A percentile compares a stretch with the other conserved stretches of the same genome.
These are phyloP conservation scores for Scutellaria barbata DNA, from an alignment of 257 asterid genomes.

Conservation along the genomic window DNA sequence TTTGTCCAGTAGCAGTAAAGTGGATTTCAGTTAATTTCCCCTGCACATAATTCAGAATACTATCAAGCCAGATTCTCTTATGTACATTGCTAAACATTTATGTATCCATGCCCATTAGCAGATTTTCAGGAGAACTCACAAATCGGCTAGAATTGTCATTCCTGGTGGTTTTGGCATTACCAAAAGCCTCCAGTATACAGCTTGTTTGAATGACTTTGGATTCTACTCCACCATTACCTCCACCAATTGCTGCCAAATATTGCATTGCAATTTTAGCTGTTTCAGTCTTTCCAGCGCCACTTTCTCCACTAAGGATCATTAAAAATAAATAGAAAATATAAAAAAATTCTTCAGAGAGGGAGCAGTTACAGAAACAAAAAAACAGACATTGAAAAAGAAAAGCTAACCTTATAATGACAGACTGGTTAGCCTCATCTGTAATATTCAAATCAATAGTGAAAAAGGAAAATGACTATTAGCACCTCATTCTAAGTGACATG, in stretches of 20 bases:
- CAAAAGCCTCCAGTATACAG: constrained; percentile 89
- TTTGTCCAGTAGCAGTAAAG: constrained; percentile 73
- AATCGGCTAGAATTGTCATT: constrained; percentile 91
- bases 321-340: too few species aligned
- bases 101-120: constrained; percentile 18
- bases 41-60: constrained; percentile 49
- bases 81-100: constrained; percentile 31
- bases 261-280: constrained; percentile 92
- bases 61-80: constrained; percentile 27
- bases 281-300: constrained; percentile 99
- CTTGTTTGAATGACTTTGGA: constrained; percentile 77
- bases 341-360: too few species aligned
- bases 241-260: constrained; percentile 82
- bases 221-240: constrained; percentile 71
- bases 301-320: constrained; percentile 75
- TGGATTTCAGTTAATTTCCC: constrained; percentile 85
- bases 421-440: constrained; percentile 82
- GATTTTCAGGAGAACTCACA: constrained; percentile 58
- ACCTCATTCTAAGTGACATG: constrained; percentile 22
- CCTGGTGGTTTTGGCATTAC: constrained; percentile 89
- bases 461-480: constrained; percentile 26
- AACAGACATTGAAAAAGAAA: constrained; percentile 22
- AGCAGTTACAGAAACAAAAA: background rate
- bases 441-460: constrained; percentile 34
- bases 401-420: constrained; percentile 88